Evolutionary conservation across 1,284 basidiomycete species (phyloP).

Genomic region (Cutaneotrichosporon sp.): DNA sequence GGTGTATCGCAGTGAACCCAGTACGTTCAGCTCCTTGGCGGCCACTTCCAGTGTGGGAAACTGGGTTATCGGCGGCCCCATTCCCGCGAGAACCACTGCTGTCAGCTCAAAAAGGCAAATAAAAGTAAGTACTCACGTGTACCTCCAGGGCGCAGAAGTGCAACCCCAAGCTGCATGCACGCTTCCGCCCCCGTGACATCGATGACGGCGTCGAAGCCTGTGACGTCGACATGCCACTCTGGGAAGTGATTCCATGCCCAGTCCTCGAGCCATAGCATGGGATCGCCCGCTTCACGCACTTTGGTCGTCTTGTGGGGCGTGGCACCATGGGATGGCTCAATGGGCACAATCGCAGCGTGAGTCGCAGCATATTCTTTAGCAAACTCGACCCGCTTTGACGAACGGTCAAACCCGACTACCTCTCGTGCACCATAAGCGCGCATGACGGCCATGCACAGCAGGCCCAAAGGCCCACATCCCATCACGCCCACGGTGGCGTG

Average conservation of each 20-base stretch:
- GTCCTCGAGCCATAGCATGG: conserved; percentile 36
- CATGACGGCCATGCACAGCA: conserved; percentile 84
- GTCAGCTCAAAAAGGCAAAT: neutral
- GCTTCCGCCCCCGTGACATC: conserved; percentile 57
- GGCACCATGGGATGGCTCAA: neutral
- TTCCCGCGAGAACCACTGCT: conserved; percentile 26
- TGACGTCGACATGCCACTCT: conserved; percentile 43
- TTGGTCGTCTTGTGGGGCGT: conserved; percentile 25
- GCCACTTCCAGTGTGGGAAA: conserved; percentile 29
- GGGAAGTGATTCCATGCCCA: conserved; percentile 33
- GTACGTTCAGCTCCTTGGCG: conserved; percentile 66
- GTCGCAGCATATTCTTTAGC: conserved; percentile 71
- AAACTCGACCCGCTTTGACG: conserved; percentile 65
- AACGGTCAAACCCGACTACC: conserved; percentile 63
- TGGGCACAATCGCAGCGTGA: conserved; percentile 2
- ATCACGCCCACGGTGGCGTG: conserved; percentile 70
- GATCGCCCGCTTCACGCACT: conserved; percentile 56
- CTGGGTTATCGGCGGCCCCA: conserved; percentile 19
- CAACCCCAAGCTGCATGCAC: conserved; percentile 55
- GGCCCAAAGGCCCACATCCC: conserved; percentile 82
- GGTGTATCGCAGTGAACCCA: conserved; percentile 42
- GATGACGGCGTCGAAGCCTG: conserved; percentile 54
- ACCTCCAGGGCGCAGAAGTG: conserved; percentile 58
- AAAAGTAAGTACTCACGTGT: conserved; percentile 21
- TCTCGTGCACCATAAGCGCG: conserved; percentile 74